Percentiles rank a stretch among this genome's conserved stretches.
These are phyloP conservation scores for Blastobotrys parvus DNA, from an alignment of 805 yeast species.

Conservation along the genomic window DNA sequence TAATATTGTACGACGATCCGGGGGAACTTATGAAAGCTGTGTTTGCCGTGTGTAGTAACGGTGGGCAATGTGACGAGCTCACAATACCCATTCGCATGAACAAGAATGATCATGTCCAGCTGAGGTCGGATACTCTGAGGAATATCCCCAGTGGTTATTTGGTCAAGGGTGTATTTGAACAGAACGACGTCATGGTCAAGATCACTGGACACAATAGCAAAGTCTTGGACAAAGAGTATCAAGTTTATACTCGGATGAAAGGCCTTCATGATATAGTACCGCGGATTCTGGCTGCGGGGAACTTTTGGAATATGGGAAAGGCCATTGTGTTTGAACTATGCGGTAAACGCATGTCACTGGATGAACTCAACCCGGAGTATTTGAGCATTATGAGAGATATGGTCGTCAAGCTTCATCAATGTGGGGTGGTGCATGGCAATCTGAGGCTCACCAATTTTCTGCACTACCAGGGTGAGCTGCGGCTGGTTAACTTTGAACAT, in stretches of 20 bases:
- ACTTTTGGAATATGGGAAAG: background rate
- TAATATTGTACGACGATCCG: too few relatives aligned
- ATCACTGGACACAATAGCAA: background rate
- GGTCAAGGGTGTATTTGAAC: too few relatives aligned
- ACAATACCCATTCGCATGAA: too few relatives aligned
- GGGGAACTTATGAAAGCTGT: too few relatives aligned
- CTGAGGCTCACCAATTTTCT: background rate
- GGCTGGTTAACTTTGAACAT: background rate
- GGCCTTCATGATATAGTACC: background rate
- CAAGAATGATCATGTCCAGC: too few relatives aligned
- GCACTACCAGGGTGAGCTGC: background rate
- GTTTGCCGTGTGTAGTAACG: too few relatives aligned
- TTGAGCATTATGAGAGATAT: background rate
- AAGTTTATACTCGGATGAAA: background rate
- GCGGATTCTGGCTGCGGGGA: background rate
- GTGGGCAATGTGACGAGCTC: too few relatives aligned
- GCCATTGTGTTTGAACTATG: background rate
- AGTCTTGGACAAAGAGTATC: background rate
- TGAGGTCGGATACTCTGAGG: too few relatives aligned
- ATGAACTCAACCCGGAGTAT: background rate
- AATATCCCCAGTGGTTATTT: too few relatives aligned
- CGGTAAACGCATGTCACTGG: background rate
- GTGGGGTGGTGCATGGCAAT: background rate
- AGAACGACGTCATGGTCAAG: background rate
- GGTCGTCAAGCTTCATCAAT: background rate